phyloP scores from a whole-genome alignment of 192 early-diverging fungal genomes.

The Coemansia pectinata region DNA sequence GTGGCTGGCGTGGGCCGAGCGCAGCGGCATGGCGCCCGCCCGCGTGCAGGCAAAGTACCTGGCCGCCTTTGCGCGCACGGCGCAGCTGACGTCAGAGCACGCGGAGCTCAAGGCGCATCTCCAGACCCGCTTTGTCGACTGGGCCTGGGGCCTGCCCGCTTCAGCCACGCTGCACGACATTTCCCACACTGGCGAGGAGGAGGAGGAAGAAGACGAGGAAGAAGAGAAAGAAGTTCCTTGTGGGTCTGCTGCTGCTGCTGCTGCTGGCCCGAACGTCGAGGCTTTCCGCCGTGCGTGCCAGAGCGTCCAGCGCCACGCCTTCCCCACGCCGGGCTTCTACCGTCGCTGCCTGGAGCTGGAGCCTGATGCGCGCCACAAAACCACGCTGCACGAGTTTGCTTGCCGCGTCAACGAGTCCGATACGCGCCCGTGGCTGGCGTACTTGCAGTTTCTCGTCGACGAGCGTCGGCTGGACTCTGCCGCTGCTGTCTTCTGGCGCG shows the following conservation, averaged over 20 bases:
- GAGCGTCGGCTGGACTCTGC: slow-evolving; percentile 20
- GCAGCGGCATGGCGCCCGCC: slow-evolving; percentile 14
- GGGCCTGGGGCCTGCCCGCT: slow-evolving; percentile 48
- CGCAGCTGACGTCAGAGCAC: slow-evolving; percentile 51
- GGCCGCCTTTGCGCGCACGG: slow-evolving; percentile 53
- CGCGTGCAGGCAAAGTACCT: slow-evolving; percentile 56
- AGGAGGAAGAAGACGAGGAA: background rate
- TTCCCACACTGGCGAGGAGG: background rate
- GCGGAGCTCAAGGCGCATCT: slow-evolving; percentile 57
- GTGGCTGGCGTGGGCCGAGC: slow-evolving; percentile 48
- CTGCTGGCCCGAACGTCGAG: slow-evolving; percentile 26
- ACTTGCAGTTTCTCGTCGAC: slow-evolving; percentile 25
- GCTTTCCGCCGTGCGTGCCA: slow-evolving; percentile 56
- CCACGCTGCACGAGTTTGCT: slow-evolving; percentile 36
- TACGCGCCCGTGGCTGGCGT: slow-evolving; percentile 29
- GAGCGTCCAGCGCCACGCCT: slow-evolving; percentile 56
- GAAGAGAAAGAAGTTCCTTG: background rate
- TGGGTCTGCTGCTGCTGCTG: no score
- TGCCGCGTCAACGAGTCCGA: slow-evolving; percentile 28
- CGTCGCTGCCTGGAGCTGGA: slow-evolving; percentile 65
- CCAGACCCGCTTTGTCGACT: slow-evolving; percentile 59
- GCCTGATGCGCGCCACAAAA: slow-evolving; percentile 23
- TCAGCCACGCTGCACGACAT: slow-evolving; percentile 1
- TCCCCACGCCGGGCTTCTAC: slow-evolving; percentile 64
- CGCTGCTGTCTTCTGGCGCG: slow-evolving; percentile 35